These are phyloP conservation scores for Neofusicoccum parvum DNA, from an alignment of 2,329 filamentous ascomycete species.

Conservation along the genomic window DNA sequence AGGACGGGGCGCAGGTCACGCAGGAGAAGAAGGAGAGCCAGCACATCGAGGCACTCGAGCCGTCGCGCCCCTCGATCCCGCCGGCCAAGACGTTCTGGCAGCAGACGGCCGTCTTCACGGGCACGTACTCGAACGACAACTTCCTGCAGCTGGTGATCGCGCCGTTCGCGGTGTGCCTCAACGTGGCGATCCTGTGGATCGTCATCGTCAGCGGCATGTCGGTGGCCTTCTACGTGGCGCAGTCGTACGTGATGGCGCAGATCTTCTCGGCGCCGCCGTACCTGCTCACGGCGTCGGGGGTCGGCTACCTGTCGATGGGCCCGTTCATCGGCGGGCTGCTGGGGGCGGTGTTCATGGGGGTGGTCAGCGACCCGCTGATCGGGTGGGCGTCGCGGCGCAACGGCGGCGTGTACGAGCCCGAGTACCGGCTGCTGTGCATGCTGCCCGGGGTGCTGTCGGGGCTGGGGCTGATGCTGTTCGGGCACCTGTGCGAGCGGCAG, in stretches of 20 bases:
- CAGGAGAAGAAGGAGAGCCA: neutral
- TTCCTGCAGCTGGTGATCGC: conserved; percentile 43
- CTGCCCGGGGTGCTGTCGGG: conserved; percentile 27
- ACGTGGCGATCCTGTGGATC: conserved; percentile 54
- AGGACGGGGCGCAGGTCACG: conserved; percentile 9
- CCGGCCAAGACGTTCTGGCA: conserved; percentile 41
- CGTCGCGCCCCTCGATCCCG: neutral
- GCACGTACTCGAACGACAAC: conserved; percentile 41
- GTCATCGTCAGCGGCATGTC: conserved; percentile 50
- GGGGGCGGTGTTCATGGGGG: conserved; percentile 45
- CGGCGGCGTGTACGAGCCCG: conserved; percentile 31
- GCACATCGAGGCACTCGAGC: conserved; percentile 3
- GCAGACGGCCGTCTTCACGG: conserved; percentile 42
- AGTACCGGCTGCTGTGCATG: conserved; percentile 26
- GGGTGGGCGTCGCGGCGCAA: conserved; percentile 29
- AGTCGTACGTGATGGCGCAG: conserved; percentile 46
- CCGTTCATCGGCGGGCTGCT: conserved; percentile 37
- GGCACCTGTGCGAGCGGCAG: conserved; percentile 31
- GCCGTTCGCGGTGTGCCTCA: conserved; percentile 54
- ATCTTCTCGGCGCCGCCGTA: conserved; percentile 44
- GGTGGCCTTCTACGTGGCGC: conserved; percentile 47
- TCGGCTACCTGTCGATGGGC: conserved; percentile 47
- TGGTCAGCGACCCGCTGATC: conserved; percentile 30
- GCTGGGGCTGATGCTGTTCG: conserved; percentile 44
- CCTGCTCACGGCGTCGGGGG: conserved; percentile 47